Evolutionary conservation across 352 stramenopile species (phyloP), one percentile per base, ranked within the genome.

Genomic region (Globisporangium cederbergense): DNA sequence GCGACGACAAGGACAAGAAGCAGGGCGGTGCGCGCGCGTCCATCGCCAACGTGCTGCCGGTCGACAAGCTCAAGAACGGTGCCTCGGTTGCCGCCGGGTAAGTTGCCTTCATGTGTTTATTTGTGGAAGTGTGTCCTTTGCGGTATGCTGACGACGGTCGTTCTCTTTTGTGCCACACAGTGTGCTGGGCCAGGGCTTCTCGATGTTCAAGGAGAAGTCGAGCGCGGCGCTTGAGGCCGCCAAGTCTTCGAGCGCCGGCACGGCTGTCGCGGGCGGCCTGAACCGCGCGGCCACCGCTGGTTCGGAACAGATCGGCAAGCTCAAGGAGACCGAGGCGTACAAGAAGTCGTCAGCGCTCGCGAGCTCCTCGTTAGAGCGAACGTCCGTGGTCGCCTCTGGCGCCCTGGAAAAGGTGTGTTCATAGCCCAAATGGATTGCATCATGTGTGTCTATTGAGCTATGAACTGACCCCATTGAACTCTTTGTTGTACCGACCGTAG

Each of bases 51-150:
- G 85, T 92, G 11, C 67, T 96, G 25, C 87, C 87, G 0, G 83
- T 96, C 28, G 87, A 96, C 64, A 93, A 93, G 76, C 75, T 96
- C 66, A 96, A 96, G 81, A 96, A 96, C 65, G 87, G 87, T 55
- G 87, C 87, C 5, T 83, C 72, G 34, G 93, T 81, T 1, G 87
- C 87, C 34, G 79, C 77, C 56, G 93, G 92, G 85, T 92, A 62
- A 34, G 80, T 75, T 63, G 46, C 18, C 20, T 45, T 54, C 30
- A n/a, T 38, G 2, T 22, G 30, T 61, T 20, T 61, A 5, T 50
- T 22, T 40, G 40, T 50, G 34, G 25, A 8, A 34, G 38, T 14
- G 25, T 28, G 32, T 18, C 20, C 13, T 10, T 32, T 2, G 10
- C n/a, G 9, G 6, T 62, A 5, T 25, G 9, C 13, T 62, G 10